Base-by-base conservation (phyloP, 345 rosid species). In the Aurinia saxatilis region DNA sequence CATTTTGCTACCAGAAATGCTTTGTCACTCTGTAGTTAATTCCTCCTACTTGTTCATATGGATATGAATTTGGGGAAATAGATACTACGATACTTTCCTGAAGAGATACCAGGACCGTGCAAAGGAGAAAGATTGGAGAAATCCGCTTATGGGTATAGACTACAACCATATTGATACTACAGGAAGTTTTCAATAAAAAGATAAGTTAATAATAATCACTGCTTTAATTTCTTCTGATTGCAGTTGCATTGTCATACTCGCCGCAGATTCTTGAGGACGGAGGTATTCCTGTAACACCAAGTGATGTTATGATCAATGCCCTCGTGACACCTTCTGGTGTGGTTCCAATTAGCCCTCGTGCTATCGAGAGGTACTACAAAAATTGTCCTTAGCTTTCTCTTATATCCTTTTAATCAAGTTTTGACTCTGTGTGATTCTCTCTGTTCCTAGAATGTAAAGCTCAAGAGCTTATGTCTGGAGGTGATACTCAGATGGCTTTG, bases 231-330 rank as follows among this genome's bases (percentile, higher is more conserved):
- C 31, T 4, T 55, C 14, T 10, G 54, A 55, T 60, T 76, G 82
- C 84, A 89, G 98, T 85, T 77, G 96, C 92, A 33, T 83, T 93
- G 57, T 87, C 99, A 56, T 93, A 90, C 66, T 90, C 95, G 11
- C 40, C 73, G 54, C 99, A 93, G 78, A 84, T 90, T 62, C 50
- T 87, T 69, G 91, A 93, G 62, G 87, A 84, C 12, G 91, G 74
- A 72, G 58, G 65, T 55, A 74, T 93, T 68, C 82, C 97, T 15
- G 47, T 82, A 30, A 84, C 97, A 59, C 59, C 77, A 10, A 61
- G 71, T 34, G 97, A 93, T 72, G 71, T 84, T 21, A 70, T 71
- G 25, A 79, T 90, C 35, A 96, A 87, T 68, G 96, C 95, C 60
- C 80, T 93, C 36, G 84, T 87, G 55, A 66, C 95, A 68, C 84